Conservation (phyloP, 306 rosid genomes). For the Astragalus membranaceus region DNA sequence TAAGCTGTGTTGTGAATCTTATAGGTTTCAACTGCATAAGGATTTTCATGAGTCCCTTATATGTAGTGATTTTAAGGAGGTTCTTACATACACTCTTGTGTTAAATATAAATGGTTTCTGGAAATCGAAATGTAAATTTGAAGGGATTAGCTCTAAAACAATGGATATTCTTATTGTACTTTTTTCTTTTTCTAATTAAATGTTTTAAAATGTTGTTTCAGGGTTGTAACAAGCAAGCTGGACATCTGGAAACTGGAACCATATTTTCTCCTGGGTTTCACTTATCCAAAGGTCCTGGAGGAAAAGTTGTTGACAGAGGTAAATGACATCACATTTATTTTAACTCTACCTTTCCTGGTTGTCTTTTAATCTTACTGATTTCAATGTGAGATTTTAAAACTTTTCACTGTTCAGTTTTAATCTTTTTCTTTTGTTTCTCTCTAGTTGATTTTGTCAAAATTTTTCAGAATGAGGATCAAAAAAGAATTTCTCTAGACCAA, state of each 20-base stretch:
- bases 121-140: slow-evolving; percentile 9
- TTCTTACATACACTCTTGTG: not conserved
- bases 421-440: slow-evolving; percentile 29
- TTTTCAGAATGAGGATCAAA: slow-evolving; percentile 62
- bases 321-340: slow-evolving; percentile 18
- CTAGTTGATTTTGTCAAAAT: slow-evolving; percentile 65
- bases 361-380: not conserved
- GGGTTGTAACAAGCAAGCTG: slow-evolving; percentile 46
- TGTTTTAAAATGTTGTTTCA: slow-evolving; percentile 28
- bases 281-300: slow-evolving; percentile 53
- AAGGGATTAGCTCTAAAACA: not conserved
- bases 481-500: slow-evolving; percentile 28
- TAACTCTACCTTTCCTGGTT: slow-evolving; percentile 2
- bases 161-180: not conserved
- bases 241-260: slow-evolving; percentile 47
- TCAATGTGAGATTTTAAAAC: slow-evolving; percentile 7
- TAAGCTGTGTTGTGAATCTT: not conserved
- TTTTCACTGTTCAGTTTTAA: slow-evolving; percentile 7
- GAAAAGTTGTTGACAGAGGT: slow-evolving; percentile 65
- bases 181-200: not conserved
- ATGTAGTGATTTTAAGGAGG: not conserved
- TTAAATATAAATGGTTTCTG: not conserved
- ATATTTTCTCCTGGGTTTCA: slow-evolving; percentile 93
- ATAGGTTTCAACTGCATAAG: not conserved
- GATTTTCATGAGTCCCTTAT: not conserved